phyloP scores from a whole-genome alignment of 140 eudicot species.

The Flaveria floridana region DNA sequence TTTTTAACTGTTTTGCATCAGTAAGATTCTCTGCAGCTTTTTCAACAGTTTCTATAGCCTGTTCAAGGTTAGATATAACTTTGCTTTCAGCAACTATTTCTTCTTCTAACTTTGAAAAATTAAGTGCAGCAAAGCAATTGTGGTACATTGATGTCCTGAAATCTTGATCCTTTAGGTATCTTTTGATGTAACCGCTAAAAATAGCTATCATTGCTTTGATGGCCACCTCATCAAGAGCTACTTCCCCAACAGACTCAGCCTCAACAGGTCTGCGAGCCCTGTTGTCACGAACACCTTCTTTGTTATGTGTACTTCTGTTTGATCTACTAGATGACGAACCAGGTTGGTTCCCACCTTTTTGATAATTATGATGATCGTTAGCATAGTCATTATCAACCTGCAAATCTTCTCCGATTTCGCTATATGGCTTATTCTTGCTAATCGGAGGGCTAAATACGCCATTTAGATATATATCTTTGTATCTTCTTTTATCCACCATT shows the following conservation, averaged over 20 bases:
- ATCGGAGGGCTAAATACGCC: constrained; percentile 46
- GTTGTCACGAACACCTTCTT: constrained; percentile 39
- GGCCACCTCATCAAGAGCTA: constrained; percentile 80
- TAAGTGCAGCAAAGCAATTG: constrained; percentile 63
- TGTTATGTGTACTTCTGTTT: constrained; percentile 31
- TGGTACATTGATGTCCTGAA: constrained; percentile 65
- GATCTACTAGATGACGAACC: constrained; percentile 43
- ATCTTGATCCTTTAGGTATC: constrained; percentile 51
- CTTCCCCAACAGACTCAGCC: constrained; percentile 43
- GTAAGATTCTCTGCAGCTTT: constrained; percentile 63
- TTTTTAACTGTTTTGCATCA: constrained; percentile 56
- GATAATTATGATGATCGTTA: constrained; percentile 27
- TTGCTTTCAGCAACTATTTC: constrained; percentile 60
- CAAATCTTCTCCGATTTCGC: constrained; percentile 35
- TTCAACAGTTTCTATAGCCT: constrained; percentile 78
- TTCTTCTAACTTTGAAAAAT: constrained; percentile 47
- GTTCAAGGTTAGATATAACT: constrained; percentile 64
- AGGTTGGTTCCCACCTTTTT: constrained; percentile 33
- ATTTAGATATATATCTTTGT: constrained; percentile 55
- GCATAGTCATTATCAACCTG: constrained; percentile 33
- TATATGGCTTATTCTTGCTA: constrained; percentile 32
- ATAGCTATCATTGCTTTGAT: constrained; percentile 64
- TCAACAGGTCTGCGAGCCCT: constrained; percentile 40
- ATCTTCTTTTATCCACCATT: constrained; percentile 35
- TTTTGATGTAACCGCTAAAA: constrained; percentile 50